Evolutionary conservation across 352 stramenopile species (phyloP), one percentile per base, ranked within the genome.

Genomic region (Aphanomyces invadans): DNA sequence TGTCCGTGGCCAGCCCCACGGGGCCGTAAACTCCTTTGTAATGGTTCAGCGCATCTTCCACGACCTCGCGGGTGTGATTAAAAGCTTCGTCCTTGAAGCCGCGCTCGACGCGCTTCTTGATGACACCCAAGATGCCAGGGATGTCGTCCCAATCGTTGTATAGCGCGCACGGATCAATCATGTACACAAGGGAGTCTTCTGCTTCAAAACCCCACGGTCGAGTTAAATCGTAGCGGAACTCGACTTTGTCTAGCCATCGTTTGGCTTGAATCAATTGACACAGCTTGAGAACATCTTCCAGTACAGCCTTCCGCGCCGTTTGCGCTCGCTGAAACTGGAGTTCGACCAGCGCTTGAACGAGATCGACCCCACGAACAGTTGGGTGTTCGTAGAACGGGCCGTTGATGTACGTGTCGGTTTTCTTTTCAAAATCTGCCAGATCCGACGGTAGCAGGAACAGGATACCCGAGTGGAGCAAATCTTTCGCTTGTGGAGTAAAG

Each of bases 191-290:
- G 1, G 83, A 75, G 1, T 69, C 51, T 62, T 92, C 80, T 2
- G 74, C 79, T 5, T 71, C 39, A 21, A 77, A 74, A 0, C 83
- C 83, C 83, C 83, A 92, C n/a, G 83, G 83, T 7, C 83, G 75
- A 46, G 74, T 63, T 38, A 79, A 68, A 60, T 92, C 81, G 71
- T 76, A 92, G 0, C 83, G 73, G 33, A 92, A 79, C 36, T 89
- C 81, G 0, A 83, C 78, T 57, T 92, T 92, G 64, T 92, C 83
- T 15, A 77, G 77, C 83, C 83, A 92, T 25, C 73, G 19, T 62
- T 91, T 87, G 29, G 63, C 36, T 29, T 79, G 77, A 23, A 91
- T 76, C 9, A 88, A 65, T 31, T 53, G 65, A n/a, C 83, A 82
- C 23, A 91, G 69, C 48, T 71, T 32, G 0, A 89, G 57, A 1